These are phyloP conservation scores for Tremella yokohamensis DNA, from an alignment of 768 basidiomycete species.

Conservation along the genomic window DNA sequence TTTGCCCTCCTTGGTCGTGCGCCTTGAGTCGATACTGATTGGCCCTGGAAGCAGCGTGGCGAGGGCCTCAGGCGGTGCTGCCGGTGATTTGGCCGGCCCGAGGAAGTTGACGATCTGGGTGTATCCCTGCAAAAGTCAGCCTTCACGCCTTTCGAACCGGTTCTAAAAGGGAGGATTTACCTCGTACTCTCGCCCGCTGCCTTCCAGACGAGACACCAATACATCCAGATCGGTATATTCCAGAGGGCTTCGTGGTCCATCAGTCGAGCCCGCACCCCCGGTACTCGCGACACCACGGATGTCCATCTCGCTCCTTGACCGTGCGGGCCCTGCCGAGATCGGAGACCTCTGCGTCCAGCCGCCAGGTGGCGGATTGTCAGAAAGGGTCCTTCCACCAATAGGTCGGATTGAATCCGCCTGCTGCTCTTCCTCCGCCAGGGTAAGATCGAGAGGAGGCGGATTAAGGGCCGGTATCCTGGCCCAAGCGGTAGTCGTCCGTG, in stretches of 20 bases:
- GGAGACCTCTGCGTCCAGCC: background rate
- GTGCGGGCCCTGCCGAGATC: background rate
- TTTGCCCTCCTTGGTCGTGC: conserved; percentile 63
- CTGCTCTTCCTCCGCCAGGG: background rate
- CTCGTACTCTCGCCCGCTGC: conserved; percentile 63
- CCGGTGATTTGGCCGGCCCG: conserved; percentile 56
- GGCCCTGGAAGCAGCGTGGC: conserved; percentile 43
- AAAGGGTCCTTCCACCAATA: conserved; percentile 17
- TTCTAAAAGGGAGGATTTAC: conserved; percentile 53
- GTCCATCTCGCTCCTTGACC: conserved; percentile 3
- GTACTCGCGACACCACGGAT: conserved; percentile 2
- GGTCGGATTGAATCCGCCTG: conserved; percentile 6
- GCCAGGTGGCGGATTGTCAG: conserved; percentile 14
- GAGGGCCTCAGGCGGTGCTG: conserved; percentile 30
- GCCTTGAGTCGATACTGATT: conserved; percentile 61
- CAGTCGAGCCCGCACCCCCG: background rate
- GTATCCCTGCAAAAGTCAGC: conserved; percentile 56
- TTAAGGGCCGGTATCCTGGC: background rate
- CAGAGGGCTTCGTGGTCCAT: conserved; percentile 10
- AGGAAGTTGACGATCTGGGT: conserved; percentile 63
- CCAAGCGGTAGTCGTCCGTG: conserved; percentile 14
- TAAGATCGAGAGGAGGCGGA: too few species aligned
- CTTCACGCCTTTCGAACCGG: background rate
- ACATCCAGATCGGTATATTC: conserved; percentile 65
- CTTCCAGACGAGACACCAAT: conserved; percentile 60